phyloP scores from a whole-genome alignment of 106 monocot genomes.

The Apostasia shenzhenica region DNA sequence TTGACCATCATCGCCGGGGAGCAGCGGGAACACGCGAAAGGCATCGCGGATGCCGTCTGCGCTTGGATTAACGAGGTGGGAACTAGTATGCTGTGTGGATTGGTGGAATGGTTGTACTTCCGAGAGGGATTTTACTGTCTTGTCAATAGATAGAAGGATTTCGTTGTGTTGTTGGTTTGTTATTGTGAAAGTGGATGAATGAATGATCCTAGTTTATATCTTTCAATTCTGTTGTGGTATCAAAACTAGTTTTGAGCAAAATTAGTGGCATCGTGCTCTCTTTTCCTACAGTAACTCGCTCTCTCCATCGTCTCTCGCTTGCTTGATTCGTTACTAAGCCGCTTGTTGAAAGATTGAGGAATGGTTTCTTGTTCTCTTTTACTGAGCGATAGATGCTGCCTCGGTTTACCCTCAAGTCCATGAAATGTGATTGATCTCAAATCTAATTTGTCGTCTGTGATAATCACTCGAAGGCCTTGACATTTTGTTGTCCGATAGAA shows the following conservation, averaged over 20 bases:
- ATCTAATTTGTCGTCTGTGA: neutral
- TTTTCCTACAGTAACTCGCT: too few relatives aligned
- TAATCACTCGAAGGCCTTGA: neutral
- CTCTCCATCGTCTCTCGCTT: neutral
- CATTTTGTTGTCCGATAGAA: neutral
- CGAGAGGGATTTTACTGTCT: too few relatives aligned
- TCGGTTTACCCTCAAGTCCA: neutral
- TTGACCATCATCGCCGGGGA: slow-evolving; percentile 93
- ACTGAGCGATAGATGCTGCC: neutral
- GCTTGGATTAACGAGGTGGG: slow-evolving; percentile 60
- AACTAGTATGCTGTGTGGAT: neutral
- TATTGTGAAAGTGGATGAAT: neutral
- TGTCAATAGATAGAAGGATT: neutral
- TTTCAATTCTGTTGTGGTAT: too few relatives aligned
- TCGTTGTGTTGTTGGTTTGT: slow-evolving; percentile 4
- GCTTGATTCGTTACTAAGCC: neutral
- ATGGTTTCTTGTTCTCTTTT: neutral
- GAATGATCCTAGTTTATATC: neutral
- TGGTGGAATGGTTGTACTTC: neutral
- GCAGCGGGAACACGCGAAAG: slow-evolving; percentile 41
- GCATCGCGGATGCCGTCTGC: slow-evolving; percentile 75
- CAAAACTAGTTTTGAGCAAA: too few relatives aligned
- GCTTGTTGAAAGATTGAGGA: neutral
- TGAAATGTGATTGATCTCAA: neutral
- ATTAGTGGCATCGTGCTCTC: too few relatives aligned